Conservation (phyloP, 768 basidiomycete species). For the Sarcomyxa edulis region DNA sequence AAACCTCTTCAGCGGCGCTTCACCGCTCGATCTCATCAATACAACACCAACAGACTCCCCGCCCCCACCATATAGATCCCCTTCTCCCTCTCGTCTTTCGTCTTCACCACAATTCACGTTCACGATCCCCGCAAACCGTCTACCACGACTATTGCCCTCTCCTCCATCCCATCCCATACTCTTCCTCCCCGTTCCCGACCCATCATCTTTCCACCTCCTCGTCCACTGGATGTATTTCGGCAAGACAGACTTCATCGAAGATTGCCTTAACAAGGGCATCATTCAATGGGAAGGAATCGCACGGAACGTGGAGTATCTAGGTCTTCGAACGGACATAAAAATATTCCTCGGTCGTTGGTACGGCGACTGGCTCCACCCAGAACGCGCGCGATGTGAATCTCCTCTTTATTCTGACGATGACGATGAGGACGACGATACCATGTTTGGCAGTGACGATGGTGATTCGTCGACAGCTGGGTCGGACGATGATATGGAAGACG, state of each 20-base stretch:
- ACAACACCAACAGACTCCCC: constrained; percentile 25
- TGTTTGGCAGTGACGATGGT: constrained; percentile 15
- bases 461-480: constrained; percentile 31
- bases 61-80: no score
- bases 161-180: constrained; percentile 63
- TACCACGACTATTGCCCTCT: constrained; percentile 67
- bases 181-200: constrained; percentile 72
- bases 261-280: constrained; percentile 55
- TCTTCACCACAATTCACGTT: constrained; percentile 22
- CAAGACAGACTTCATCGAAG: constrained; percentile 55
- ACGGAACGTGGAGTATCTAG: constrained; percentile 86
- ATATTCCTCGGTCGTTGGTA: constrained; percentile 75
- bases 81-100: constrained; percentile 15
- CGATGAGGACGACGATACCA: constrained; percentile 26
- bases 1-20: constrained; percentile 64
- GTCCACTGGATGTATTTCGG: constrained; percentile 86
- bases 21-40: constrained; percentile 52
- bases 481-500: constrained; percentile 31
- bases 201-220: constrained; percentile 64
- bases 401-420: constrained; percentile 19
- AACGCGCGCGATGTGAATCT: constrained; percentile 17
- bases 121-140: constrained; percentile 42
- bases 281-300: constrained; percentile 86
- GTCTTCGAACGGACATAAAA: constrained; percentile 70
- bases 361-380: constrained; percentile 50